These are phyloP conservation scores for Cylindrotheca fusiformis DNA, from an alignment of 108 stramenopile species.

Conservation along the genomic window DNA sequence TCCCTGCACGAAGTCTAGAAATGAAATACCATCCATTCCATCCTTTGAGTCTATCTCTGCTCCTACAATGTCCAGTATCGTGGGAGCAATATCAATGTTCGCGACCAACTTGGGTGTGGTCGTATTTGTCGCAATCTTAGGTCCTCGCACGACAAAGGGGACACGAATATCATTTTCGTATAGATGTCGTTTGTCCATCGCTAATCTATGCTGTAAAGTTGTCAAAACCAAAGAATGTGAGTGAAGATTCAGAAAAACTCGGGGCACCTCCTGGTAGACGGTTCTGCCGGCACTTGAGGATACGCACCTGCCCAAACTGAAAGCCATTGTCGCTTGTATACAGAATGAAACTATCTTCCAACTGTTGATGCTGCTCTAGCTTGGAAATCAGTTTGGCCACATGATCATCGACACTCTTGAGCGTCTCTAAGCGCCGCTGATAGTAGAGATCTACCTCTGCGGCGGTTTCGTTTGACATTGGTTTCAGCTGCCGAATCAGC, in stretches of 20 bases:
- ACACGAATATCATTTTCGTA: constrained; percentile 44
- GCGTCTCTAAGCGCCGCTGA: constrained; percentile 16
- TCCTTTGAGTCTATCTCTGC: not conserved
- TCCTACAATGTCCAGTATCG: constrained; percentile 24
- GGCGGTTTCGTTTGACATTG: constrained; percentile 2
- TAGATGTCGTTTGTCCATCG: constrained; percentile 33
- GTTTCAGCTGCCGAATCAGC: constrained; percentile 17
- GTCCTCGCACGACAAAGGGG: constrained; percentile 31
- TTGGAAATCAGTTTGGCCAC: constrained; percentile 13
- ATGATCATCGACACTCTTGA: constrained; percentile 28
- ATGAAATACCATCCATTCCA: constrained; percentile 31
- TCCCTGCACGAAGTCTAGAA: constrained; percentile 12
- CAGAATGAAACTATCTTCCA: constrained; percentile 27
- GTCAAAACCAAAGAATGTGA: too few relatives aligned
- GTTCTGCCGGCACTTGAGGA: constrained; percentile 54
- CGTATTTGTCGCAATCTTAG: constrained; percentile 13
- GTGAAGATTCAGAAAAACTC: too few relatives aligned
- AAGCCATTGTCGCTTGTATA: constrained; percentile 41
- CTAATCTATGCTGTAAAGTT: constrained; percentile 18
- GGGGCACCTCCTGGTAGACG: too few relatives aligned
- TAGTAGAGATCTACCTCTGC: constrained; percentile 12
- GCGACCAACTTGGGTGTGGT: constrained; percentile 16
- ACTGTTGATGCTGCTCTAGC: not conserved
- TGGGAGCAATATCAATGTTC: constrained; percentile 39
- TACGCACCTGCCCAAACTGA: constrained; percentile 57